Percentiles rank a stretch among this genome's conserved stretches.
Conservation (phyloP, 2,329 filamentous ascomycete species). For the Ceratocystis eucalypticola region DNA sequence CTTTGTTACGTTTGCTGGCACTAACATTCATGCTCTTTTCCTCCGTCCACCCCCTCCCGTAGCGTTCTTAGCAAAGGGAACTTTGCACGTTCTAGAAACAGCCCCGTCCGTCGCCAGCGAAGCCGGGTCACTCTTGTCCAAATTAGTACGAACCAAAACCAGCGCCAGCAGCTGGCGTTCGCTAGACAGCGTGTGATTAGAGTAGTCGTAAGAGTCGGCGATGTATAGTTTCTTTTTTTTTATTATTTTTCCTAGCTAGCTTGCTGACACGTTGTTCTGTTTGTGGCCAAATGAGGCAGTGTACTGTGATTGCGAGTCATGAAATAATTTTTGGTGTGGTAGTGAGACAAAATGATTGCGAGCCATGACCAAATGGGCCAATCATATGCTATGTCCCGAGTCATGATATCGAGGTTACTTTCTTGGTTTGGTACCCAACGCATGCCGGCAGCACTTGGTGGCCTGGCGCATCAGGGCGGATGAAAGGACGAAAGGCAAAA, state of each 20-base stretch:
- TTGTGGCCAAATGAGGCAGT: neutral
- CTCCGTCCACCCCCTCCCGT: neutral
- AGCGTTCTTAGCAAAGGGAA: conserved; percentile 5
- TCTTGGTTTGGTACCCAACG: too few relatives aligned
- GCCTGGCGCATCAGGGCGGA: too few relatives aligned
- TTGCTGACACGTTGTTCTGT: neutral
- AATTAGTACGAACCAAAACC: conserved; percentile 15
- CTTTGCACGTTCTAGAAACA: neutral
- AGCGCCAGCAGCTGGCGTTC: conserved; percentile 24
- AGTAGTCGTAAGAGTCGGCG: conserved; percentile 4
- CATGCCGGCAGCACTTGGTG: too few relatives aligned
- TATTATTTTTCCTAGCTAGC: neutral
- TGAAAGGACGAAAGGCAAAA: too few relatives aligned
- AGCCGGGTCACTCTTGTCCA: conserved; percentile 23
- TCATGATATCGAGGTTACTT: too few relatives aligned
- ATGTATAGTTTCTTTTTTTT: neutral
- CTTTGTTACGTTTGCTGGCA: neutral
- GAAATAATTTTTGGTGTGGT: neutral
- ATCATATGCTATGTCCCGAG: too few relatives aligned
- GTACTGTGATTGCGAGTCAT: neutral
- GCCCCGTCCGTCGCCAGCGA: conserved; percentile 22
- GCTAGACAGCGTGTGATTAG: conserved; percentile 24
- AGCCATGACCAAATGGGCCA: too few relatives aligned
- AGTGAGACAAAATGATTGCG: too few relatives aligned
- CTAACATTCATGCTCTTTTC: neutral